phyloP scores from a whole-genome alignment of 2,329 filamentous ascomycete genomes.

The Zymoseptoria ardabiliae region DNA sequence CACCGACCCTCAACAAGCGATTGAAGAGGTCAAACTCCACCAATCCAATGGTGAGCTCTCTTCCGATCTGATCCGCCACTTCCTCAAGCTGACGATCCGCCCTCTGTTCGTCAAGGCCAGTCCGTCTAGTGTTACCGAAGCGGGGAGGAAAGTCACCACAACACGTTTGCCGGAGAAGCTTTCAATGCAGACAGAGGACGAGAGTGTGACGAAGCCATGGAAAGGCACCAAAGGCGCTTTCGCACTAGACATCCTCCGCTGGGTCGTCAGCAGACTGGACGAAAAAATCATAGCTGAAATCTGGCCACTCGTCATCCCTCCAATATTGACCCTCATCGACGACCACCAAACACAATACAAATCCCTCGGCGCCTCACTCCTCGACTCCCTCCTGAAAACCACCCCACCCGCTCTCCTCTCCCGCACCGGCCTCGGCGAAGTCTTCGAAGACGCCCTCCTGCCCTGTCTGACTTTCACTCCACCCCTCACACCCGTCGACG shows the following conservation, averaged over 20 bases:
- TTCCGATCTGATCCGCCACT: slow-evolving; percentile 42
- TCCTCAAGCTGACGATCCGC: slow-evolving; percentile 58
- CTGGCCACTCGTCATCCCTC: slow-evolving; percentile 64
- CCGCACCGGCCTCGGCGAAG: slow-evolving; percentile 56
- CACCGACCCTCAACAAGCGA: slow-evolving; percentile 47
- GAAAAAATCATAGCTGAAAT: slow-evolving; percentile 46
- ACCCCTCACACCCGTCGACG: slow-evolving; percentile 63
- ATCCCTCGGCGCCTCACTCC: slow-evolving; percentile 48
- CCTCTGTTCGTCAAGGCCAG: slow-evolving; percentile 57
- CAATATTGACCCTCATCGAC: slow-evolving; percentile 62
- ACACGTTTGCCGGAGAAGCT: slow-evolving; percentile 34
- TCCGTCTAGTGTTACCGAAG: slow-evolving; percentile 47
- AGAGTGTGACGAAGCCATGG: slow-evolving; percentile 51
- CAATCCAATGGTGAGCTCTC: slow-evolving; percentile 43
- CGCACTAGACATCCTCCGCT: slow-evolving; percentile 52
- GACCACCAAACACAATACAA: slow-evolving; percentile 51
- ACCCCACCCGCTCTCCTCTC: slow-evolving; percentile 49
- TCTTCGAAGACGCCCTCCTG: slow-evolving; percentile 63
- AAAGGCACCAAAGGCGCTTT: slow-evolving; percentile 46
- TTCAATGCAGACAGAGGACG: slow-evolving; percentile 31
- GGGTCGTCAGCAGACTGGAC: slow-evolving; percentile 50
- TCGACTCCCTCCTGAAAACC: slow-evolving; percentile 48
- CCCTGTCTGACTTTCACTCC: slow-evolving; percentile 73
- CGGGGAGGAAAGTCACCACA: slow-evolving; percentile 49
- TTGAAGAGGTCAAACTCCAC: slow-evolving; percentile 37